Evolutionary conservation across 768 basidiomycete species (phyloP), one percentile per base, ranked within the genome.

Genomic region (Hypholoma fasciculare): DNA sequence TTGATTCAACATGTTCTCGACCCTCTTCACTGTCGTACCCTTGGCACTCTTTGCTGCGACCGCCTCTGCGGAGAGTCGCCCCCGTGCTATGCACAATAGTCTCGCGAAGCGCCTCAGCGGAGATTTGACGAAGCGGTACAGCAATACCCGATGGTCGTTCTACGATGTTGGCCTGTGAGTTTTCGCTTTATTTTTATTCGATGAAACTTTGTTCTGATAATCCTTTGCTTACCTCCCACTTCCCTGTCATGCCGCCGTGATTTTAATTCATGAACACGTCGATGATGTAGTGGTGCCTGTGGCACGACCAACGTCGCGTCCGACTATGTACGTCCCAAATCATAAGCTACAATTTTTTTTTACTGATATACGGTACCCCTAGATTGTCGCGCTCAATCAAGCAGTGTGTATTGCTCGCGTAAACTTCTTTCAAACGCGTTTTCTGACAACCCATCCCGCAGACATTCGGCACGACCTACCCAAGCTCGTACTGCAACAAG

Each of bases 401-500:
- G 60, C 62, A 1, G 40, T 46, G 40, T 30, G 20, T 30, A 34
- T 34, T 7, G 30, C 30, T 34, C 30, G 13, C n/a, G 39, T 30
- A 17, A 2, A 14, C 16, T 36, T 19, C 19, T 14, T 3, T 12
- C 20, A 38, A 19, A 16, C n/a, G 7, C 30, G 42, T 39, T 1
- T 23, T 30, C 8, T 37, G 7, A 37, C 19, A 6, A 7, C 27
- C 34, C 44, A 34, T 17, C 42, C 26, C 34, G 17, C 27, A 57
- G 42, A 58, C 62, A 59, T 52, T 63, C 52, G 51, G 48, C 16
- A 34, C 52, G 17, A 23, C 54, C 17, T 52, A 74, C 39, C 75
- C 69, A 19, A 70, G 76, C 34, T 34, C 58, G 16, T 73, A 65
- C 61, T 93, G 91, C 67, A 82, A 74, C 69, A 74, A 87, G 72